Percentiles rank a stretch among this genome's conserved stretches.
Evolutionary conservation across 2,329 filamentous ascomycete genomes (phyloP).

Genomic region (Stenocarpella maydis): DNA sequence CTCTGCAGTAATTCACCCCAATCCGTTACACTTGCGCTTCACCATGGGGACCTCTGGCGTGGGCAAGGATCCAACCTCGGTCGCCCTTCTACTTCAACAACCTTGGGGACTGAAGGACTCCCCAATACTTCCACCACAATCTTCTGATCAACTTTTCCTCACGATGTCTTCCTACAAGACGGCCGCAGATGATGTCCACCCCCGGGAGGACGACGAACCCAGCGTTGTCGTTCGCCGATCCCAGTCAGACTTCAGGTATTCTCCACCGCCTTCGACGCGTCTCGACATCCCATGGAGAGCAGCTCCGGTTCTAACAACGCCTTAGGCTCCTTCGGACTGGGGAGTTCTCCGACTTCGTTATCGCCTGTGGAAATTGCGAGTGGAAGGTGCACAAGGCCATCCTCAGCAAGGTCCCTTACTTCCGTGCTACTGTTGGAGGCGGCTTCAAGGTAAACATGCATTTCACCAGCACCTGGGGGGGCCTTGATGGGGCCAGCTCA

Average conservation of each 20-base stretch:
- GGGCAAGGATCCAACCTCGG: background rate
- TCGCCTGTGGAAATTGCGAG: background rate
- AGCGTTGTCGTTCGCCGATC: background rate
- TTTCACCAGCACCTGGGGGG: background rate
- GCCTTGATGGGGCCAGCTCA: background rate
- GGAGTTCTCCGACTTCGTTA: background rate
- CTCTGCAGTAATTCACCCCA: background rate
- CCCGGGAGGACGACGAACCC: background rate
- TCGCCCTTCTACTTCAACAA: background rate
- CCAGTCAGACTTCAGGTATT: background rate
- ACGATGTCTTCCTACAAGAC: background rate
- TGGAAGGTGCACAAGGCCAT: slow-evolving; percentile 20
- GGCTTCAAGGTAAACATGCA: background rate
- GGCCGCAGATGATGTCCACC: background rate
- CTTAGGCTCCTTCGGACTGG: background rate
- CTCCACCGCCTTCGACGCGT: background rate
- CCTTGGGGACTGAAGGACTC: too few relatives aligned
- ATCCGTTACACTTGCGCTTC: too few relatives aligned
- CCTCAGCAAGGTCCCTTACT: background rate
- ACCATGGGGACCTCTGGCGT: background rate
- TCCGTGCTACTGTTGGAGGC: background rate
- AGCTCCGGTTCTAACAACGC: background rate
- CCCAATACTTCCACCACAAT: background rate
- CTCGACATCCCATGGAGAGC: background rate
- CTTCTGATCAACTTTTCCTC: background rate